phyloP scores from a whole-genome alignment of 2,329 filamentous ascomycete species.

The Orbilia ellipsospora region DNA sequence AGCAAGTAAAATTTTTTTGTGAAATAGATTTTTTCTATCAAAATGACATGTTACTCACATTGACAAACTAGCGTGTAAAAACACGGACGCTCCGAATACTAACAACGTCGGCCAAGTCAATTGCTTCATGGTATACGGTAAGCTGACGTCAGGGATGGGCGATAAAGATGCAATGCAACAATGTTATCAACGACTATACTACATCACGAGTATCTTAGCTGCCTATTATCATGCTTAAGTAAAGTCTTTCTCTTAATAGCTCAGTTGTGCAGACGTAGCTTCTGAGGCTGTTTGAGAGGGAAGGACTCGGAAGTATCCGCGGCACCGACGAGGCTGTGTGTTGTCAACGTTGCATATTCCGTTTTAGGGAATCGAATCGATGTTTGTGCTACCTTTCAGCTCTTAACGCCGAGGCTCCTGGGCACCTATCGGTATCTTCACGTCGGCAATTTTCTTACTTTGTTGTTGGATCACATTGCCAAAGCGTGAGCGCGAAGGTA shows the following conservation, averaged over 20 bases:
- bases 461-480: not conserved
- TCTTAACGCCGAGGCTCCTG: not conserved
- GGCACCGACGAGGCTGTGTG: not conserved
- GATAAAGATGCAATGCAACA: constrained; percentile 1
- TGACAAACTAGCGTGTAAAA: not conserved
- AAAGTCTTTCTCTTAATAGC: not conserved
- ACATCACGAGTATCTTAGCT: too few relatives aligned
- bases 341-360: not conserved
- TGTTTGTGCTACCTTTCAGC: constrained; percentile 1
- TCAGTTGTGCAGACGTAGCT: not conserved
- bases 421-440: not conserved
- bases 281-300: too few relatives aligned
- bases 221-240: too few relatives aligned
- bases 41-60: not conserved
- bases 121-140: constrained; percentile 7
- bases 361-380: constrained; percentile 5
- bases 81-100: not conserved
- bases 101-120: constrained; percentile 1
- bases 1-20: not conserved
- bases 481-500: constrained; percentile 1
- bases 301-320: not conserved
- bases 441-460: not conserved
- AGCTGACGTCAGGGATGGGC: constrained; percentile 3
- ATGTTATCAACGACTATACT: not conserved
- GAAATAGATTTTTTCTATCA: not conserved